These are phyloP conservation scores for Aspergillus sp. DNA, from an alignment of 2,329 filamentous ascomycete genomes.

Conservation along the genomic window DNA sequence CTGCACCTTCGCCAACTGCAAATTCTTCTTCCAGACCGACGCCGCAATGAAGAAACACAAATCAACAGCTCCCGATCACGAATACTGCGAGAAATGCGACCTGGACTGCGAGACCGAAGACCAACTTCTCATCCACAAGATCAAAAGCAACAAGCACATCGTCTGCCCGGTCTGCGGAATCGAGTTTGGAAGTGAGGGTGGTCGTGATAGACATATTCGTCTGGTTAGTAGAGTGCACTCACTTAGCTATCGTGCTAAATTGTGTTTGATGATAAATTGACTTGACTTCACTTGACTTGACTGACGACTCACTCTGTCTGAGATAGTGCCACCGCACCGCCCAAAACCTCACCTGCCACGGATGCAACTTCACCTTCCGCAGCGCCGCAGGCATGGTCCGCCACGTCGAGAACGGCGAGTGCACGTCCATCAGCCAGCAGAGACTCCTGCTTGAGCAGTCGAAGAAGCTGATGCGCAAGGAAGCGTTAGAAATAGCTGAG, in stretches of 20 bases:
- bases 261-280: neutral
- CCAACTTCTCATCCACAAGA: slow-evolving; percentile 50
- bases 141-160: slow-evolving; percentile 47
- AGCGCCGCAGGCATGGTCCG: slow-evolving; percentile 50
- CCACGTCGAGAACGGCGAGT: slow-evolving; percentile 57
- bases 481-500: slow-evolving; percentile 21
- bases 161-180: slow-evolving; percentile 58
- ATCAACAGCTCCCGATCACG: slow-evolving; percentile 37
- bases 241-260: neutral
- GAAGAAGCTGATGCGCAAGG: slow-evolving; percentile 50
- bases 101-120: slow-evolving; percentile 49
- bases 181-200: slow-evolving; percentile 55
- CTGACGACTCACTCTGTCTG: too few species aligned
- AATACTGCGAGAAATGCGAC: slow-evolving; percentile 44
- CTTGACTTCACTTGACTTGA: neutral
- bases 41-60: slow-evolving; percentile 55
- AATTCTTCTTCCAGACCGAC: slow-evolving; percentile 44
- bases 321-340: slow-evolving; percentile 42
- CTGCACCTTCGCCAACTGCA: slow-evolving; percentile 51
- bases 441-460: slow-evolving; percentile 51
- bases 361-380: slow-evolving; percentile 49
- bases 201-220: slow-evolving; percentile 53
- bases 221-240: slow-evolving; percentile 36
- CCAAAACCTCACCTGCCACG: slow-evolving; percentile 51
- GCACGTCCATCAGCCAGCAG: slow-evolving; percentile 41